Evolutionary conservation across 352 stramenopile genomes (phyloP), one percentile per base, ranked within the genome.

Genomic region (Phytophthora europaea): DNA sequence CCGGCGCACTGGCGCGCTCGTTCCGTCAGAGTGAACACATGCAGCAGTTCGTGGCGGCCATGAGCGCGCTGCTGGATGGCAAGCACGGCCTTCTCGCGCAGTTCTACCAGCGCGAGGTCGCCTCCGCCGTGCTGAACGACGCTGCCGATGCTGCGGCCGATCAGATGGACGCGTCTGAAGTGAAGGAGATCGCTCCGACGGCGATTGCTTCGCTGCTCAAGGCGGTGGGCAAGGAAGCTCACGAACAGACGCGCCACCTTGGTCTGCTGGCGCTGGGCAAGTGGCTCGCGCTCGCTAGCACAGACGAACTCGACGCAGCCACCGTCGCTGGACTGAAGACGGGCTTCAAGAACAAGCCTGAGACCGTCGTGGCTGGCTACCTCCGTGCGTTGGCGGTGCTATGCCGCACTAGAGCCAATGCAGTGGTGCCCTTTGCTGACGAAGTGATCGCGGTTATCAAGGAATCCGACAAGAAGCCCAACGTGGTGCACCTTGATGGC

Each of bases 41-140:
- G 50, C 61, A 81, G 63, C 61, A 80, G 50, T 73, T 97, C 15
- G 80, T 95, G 50, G 61, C 73, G 0, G 73, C 89, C 16, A 81
- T 96, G 64, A 72, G 75, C 3, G 78, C 78, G 1, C 72, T 97
- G 61, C 54, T 96, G 38, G 88, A 95, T 33, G 89, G 89, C 31
- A 95, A 96, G 57, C 83, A 94, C 55, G 90, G 90, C 31, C 80
- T 97, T 36, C 72, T 97, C 34, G 90, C 90, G n/a, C 90, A 97
- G 70, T 97, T 96, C 50, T 97, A 96, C 72, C 87, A 93, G 76
- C 88, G 90, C 40, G 87, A 95, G 59, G 86, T 86, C 3, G 84
- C 78, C 34, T 96, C 88, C 34, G 75, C 74, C n/a, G 86, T 91
- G 53, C 72, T 97, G 2, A 81, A 77, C 5, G 72, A 92, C n/a